A percentile compares a stretch with the other conserved stretches of the same genome.
Evolutionary conservation across 2,329 filamentous ascomycete species (phyloP).

Genomic region (Fusarium protoensiforme): DNA sequence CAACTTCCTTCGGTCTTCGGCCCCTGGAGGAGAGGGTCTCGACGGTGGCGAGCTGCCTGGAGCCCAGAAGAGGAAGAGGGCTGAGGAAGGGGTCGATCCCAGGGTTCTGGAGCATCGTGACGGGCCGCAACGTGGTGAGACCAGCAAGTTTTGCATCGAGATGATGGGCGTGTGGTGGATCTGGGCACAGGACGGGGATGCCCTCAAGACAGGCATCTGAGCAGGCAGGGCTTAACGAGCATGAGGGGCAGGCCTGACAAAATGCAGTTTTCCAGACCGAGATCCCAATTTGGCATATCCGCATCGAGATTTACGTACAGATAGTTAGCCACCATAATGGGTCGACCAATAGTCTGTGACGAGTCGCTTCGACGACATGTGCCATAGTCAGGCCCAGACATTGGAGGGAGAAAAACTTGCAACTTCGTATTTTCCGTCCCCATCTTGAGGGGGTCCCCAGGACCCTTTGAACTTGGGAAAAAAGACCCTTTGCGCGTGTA

Average conservation of each 20-base stretch:
- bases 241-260: conserved; percentile 3
- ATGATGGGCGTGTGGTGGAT: neutral
- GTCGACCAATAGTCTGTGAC: conserved; percentile 18
- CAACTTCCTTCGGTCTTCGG: neutral
- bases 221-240: neutral
- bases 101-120: neutral
- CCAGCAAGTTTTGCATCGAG: neutral
- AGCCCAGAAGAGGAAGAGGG: conserved; percentile 1
- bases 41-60: neutral
- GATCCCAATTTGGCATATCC: conserved; percentile 23
- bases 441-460: neutral
- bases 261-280: conserved; percentile 39
- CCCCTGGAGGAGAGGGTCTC: neutral
- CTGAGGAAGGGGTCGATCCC: conserved; percentile 11
- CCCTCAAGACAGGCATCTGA: neutral
- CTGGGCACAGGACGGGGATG: conserved; percentile 20
- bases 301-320: conserved; percentile 23
- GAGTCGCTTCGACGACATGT: conserved; percentile 7
- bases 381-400: neutral
- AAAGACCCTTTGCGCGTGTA: neutral
- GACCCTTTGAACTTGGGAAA: neutral
- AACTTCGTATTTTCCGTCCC: neutral
- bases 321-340: conserved; percentile 8
- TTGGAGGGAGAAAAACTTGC: neutral
- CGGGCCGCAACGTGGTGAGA: conserved; percentile 12